Base-by-base conservation (phyloP, 176 grass and related monocot species). In the Oryza nivara region DNA sequence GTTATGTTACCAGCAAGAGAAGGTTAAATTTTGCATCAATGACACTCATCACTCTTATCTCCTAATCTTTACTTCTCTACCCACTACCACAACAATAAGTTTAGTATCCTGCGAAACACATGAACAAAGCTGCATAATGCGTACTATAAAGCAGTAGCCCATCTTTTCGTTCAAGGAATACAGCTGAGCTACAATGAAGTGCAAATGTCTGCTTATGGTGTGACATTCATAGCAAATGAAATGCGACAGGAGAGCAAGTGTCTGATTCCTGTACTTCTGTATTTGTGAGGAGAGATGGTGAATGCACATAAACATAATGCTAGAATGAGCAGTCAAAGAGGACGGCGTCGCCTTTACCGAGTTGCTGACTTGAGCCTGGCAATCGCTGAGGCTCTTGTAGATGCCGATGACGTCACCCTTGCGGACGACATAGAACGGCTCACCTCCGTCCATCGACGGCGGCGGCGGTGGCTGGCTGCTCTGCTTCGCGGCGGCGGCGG, bases 341-440 rank as follows among this genome's bases (percentile, higher is more conserved):
- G 49, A 19, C 4, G 49, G 49, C 15, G 17, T 54, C 5, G 41
- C 67, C 12, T 16, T 75, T 90, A 97, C 90, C 80, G 90, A 94
- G 38, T 82, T 84, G 80, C 94, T 87, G 76, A 92, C 89, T 97
- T 97, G 94, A 85, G 88, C 92, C 78, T 97, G 90, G 72, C 88
- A 97, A 52, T 97, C 92, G 67, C 80, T 80, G 44, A 97, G 89
- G 75, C 46, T 89, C 65, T 87, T 89, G 83, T 97, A 94, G 68
- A 94, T 87, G 84, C 83, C 85, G 65, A 92, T 82, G 45, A 87
- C 64, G 58, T 91, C 82, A 22, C 94, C 94, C 83, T 97, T 97
- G 60, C 90, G 88, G 61, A 97, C 80, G 17, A 94, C 90, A 86
- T 92, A 97, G 82, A 90, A 94, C 36, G 88, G 90, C 49, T 88